Evolutionary conservation across 2,329 filamentous ascomycete species (phyloP).

Genomic region (Mollisia scopiformis): DNA sequence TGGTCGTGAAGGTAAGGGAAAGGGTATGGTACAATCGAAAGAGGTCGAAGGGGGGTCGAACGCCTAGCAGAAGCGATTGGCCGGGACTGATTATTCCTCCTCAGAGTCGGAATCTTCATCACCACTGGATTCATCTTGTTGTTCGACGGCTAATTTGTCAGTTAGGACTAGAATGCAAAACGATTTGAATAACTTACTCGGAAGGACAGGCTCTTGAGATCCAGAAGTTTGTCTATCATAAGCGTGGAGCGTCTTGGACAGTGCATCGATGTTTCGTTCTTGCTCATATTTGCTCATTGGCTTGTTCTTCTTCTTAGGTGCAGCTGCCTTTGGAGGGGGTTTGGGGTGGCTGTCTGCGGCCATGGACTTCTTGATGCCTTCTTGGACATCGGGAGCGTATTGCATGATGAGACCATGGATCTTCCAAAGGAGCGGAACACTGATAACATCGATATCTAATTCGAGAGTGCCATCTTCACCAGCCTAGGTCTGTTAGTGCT

Average conservation of each 20-base stretch:
- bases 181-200: constrained; percentile 26
- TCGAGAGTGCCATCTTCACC: constrained; percentile 58
- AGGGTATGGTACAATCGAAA: constrained; percentile 27
- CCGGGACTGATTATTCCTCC: constrained; percentile 39
- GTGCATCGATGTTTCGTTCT: constrained; percentile 65
- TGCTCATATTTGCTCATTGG: constrained; percentile 76
- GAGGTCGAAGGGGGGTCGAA: constrained; percentile 1
- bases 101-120: constrained; percentile 59
- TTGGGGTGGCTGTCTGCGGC: constrained; percentile 33
- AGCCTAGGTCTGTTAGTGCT: constrained; percentile 37
- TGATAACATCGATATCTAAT: constrained; percentile 61
- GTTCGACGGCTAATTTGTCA: constrained; percentile 30
- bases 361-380: constrained; percentile 22
- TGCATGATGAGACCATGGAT: constrained; percentile 55
- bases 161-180: neutral
- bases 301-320: constrained; percentile 64
- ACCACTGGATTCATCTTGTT: constrained; percentile 51
- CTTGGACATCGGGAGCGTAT: constrained; percentile 51
- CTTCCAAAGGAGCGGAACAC: constrained; percentile 55
- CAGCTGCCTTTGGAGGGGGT: constrained; percentile 32
- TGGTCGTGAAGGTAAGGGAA: constrained; percentile 10
- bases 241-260: constrained; percentile 60
- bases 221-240: constrained; percentile 35
- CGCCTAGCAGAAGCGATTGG: neutral
- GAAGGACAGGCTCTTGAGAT: constrained; percentile 44